Percentiles rank a stretch among this genome's conserved stretches.
Conservation (phyloP, 1,284 basidiomycete species). For the Kwoniella shivajii region DNA sequence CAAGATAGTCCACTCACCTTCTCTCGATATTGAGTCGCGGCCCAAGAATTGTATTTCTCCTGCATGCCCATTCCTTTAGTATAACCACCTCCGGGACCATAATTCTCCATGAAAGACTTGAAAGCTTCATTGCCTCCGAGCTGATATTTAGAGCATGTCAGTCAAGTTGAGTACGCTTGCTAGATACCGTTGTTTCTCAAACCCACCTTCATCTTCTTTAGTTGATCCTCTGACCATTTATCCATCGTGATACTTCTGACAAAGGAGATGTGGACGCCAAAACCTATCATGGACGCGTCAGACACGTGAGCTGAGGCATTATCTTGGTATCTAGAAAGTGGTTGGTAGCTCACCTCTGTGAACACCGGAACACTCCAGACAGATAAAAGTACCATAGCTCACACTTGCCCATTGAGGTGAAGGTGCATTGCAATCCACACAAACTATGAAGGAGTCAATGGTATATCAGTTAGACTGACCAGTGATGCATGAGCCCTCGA, state of each 20-base stretch:
- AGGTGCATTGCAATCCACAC: conserved; percentile 78
- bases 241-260: conserved; percentile 94
- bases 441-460: conserved; percentile 54
- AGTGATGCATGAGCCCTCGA: too few species aligned
- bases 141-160: too few species aligned
- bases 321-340: not conserved
- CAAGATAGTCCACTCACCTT: conserved; percentile 62
- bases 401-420: conserved; percentile 88
- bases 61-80: conserved; percentile 67
- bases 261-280: conserved; percentile 64
- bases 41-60: conserved; percentile 89
- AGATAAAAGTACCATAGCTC: conserved; percentile 73
- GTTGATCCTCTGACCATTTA: conserved; percentile 88
- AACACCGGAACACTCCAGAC: conserved; percentile 84
- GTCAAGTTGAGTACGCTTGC: not conserved
- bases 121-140: conserved; percentile 83
- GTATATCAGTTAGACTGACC: too few species aligned
- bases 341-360: conserved; percentile 67
- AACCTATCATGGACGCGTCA: conserved; percentile 23
- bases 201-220: conserved; percentile 82
- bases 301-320: not conserved
- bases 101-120: conserved; percentile 73
- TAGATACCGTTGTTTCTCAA: not conserved
- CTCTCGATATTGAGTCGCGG: conserved; percentile 85
- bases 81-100: conserved; percentile 74